phyloP scores from a whole-genome alignment of 768 basidiomycete genomes.

The Phlebiopsis flavidoalba region DNA sequence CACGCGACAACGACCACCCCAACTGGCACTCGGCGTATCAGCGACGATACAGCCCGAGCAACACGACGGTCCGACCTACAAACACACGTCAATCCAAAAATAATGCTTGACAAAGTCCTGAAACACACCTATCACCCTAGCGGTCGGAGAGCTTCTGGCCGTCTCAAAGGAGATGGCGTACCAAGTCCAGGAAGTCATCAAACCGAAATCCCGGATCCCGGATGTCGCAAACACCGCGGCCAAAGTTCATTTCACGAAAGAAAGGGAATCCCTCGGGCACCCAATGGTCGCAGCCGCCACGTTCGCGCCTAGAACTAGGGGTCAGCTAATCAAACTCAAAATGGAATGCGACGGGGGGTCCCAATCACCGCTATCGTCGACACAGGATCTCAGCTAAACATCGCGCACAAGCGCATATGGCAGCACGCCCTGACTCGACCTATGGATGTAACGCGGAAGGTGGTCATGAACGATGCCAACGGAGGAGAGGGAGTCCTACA shows the following conservation, averaged over 20 bases:
- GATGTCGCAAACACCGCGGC: too few relatives aligned
- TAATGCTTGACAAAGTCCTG: not conserved
- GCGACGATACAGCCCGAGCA: too few relatives aligned
- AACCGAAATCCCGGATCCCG: not conserved
- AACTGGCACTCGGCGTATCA: too few relatives aligned
- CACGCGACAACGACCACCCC: not conserved
- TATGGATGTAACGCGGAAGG: not conserved
- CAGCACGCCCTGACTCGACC: not conserved
- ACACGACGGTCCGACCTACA: not conserved
- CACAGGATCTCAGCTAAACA: not conserved
- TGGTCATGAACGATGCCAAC: constrained; percentile 24
- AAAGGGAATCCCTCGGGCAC: too few relatives aligned
- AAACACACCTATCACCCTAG: not conserved
- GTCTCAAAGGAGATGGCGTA: constrained; percentile 3
- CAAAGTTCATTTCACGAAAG: too few relatives aligned
- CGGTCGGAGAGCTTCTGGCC: constrained; percentile 4
- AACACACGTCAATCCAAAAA: not conserved
- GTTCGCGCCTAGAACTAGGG: not conserved
- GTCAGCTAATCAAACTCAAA: not conserved
- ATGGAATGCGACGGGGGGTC: not conserved
- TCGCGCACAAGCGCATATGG: not conserved
- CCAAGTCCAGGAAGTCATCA: constrained; percentile 1
- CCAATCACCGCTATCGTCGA: not conserved
- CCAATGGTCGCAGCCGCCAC: too few relatives aligned
- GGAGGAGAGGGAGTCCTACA: constrained; percentile 18